Percentiles rank a stretch among this genome's conserved stretches.
These are phyloP conservation scores for Fusarium humuli DNA, from an alignment of 2,329 filamentous ascomycete genomes.

Conservation along the genomic window DNA sequence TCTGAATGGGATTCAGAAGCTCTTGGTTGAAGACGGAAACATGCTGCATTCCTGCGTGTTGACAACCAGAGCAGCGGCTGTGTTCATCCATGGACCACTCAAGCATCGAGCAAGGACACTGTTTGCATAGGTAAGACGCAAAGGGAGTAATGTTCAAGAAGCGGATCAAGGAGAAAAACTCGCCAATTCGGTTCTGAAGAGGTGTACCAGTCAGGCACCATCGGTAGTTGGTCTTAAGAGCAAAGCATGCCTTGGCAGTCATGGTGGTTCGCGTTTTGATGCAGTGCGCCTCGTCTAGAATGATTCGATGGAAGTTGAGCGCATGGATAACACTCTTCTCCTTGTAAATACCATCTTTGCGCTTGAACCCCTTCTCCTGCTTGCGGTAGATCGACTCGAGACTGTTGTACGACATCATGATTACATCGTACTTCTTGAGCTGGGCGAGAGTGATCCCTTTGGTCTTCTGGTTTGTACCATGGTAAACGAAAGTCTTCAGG, in stretches of 20 bases:
- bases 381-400: conserved; percentile 93
- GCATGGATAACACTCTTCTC: conserved; percentile 84
- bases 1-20: conserved; percentile 84
- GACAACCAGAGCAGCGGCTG: conserved; percentile 76
- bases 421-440: conserved; percentile 86
- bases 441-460: conserved; percentile 81
- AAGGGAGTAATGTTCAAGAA: conserved; percentile 92
- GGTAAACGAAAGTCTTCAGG: conserved; percentile 90
- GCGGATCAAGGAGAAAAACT: conserved; percentile 93
- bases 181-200: conserved; percentile 95
- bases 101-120: conserved; percentile 81
- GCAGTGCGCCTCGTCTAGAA: conserved; percentile 94
- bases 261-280: conserved; percentile 92
- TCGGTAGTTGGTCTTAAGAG: conserved; percentile 86
- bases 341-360: conserved; percentile 83
- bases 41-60: conserved; percentile 57
- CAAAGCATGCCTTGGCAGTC: conserved; percentile 95
- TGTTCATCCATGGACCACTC: conserved; percentile 85
- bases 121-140: conserved; percentile 92
- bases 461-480: conserved; percentile 85
- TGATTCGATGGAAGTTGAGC: conserved; percentile 88
- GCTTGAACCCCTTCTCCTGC: conserved; percentile 88
- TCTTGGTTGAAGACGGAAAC: conserved; percentile 88
- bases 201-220: conserved; percentile 97
- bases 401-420: conserved; percentile 96